These are phyloP conservation scores for Dothistroma pini DNA, from an alignment of 2,329 filamentous ascomycete species.

Conservation along the genomic window DNA sequence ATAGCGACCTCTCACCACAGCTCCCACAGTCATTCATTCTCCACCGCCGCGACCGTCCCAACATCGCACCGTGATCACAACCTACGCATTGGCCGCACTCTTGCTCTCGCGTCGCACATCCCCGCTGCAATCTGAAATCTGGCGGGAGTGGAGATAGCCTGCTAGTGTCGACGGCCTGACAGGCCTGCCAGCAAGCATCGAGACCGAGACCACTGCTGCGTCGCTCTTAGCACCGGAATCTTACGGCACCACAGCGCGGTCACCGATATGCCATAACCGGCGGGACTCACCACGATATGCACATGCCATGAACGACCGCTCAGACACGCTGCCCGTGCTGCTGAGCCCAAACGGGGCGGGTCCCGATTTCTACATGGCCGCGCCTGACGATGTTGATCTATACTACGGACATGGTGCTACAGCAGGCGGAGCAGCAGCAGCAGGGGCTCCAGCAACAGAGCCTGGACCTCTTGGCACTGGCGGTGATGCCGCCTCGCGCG, in stretches of 20 bases:
- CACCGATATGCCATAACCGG: conserved; percentile 1
- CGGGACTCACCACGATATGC: background rate
- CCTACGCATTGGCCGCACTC: background rate
- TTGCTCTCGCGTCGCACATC: conserved; percentile 1
- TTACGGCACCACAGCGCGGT: background rate
- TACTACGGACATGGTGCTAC: conserved; percentile 6
- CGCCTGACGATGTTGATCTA: conserved; percentile 1
- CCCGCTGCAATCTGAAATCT: conserved; percentile 3
- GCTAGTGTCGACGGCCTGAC: background rate
- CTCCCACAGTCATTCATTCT: background rate
- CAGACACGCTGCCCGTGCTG: conserved; percentile 3
- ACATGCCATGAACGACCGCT: conserved; percentile 1
- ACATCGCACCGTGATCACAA: background rate
- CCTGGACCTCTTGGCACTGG: background rate
- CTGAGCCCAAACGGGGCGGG: conserved; percentile 2
- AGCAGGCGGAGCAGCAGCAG: conserved; percentile 5
- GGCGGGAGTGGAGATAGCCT: conserved; percentile 1
- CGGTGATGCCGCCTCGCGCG: background rate
- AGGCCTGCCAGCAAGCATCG: background rate
- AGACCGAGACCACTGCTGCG: background rate
- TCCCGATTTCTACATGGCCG: background rate
- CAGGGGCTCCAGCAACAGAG: conserved; percentile 1
- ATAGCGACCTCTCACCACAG: background rate
- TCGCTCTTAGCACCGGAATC: background rate
- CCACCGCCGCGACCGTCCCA: background rate